phyloP scores from a whole-genome alignment of 441 rosid species.

The Corymbia citriodora region DNA sequence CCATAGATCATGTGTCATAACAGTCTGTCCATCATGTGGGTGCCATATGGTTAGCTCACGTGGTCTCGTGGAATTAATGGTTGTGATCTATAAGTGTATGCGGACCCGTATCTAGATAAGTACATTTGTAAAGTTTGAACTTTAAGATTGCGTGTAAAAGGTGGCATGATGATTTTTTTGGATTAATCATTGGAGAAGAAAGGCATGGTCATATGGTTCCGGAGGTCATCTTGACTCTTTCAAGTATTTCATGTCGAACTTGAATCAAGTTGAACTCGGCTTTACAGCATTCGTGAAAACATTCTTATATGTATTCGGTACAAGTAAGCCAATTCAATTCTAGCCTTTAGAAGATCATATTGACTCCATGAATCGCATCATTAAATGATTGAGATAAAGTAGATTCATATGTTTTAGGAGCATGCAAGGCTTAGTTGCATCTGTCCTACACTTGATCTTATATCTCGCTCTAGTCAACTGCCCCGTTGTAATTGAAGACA shows the following conservation, averaged over 20 bases:
- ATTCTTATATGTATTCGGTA: not conserved
- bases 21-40: not conserved
- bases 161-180: not conserved
- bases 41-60: not conserved
- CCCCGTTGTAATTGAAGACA: not conserved
- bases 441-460: not conserved
- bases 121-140: not conserved
- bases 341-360: too few species aligned
- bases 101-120: not conserved
- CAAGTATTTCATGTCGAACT: not conserved
- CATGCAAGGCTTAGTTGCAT: too few species aligned
- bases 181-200: not conserved
- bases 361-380: not conserved
- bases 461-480: not conserved
- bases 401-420: too few species aligned
- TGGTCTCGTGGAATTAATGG: not conserved
- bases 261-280: not conserved
- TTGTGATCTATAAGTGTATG: not conserved
- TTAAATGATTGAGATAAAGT: not conserved
- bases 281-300: not conserved
- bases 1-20: not conserved
- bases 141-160: not conserved
- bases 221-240: not conserved
- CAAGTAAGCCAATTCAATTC: too few species aligned
- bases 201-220: not conserved